Evolutionary conservation across 345 rosid genomes (phyloP), one percentile per base, ranked within the genome.

Genomic region (Toxicodendron radicans): DNA sequence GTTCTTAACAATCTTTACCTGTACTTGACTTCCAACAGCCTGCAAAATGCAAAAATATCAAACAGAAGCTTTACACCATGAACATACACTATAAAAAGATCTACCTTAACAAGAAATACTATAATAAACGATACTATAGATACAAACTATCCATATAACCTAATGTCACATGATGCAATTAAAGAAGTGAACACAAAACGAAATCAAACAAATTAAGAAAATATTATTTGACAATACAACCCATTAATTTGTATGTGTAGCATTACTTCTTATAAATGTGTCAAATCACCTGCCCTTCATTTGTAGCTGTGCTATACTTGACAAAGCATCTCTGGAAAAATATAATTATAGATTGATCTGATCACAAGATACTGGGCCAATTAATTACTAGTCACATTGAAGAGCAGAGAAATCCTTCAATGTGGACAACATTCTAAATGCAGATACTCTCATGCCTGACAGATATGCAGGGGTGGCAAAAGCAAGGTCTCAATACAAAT

Each of bases 1-100:
- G 85, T 93, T 96, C 88, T 96, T 96, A 78, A 93, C 95, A 73
- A 96, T 79, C 85, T 96, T 93, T 58, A 92, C 97, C 27, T 79
- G 78, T 51, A 96, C 85, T 84, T 86, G 89, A 79, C 91, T 87
- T 75, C 97, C 98, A 4, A 83, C 68, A 32, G 84, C 89, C 99
- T 96, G 85, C 77, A 82, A 65, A 75, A 68, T 45, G 58, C 5
- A 58, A 17, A 58, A 51, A 64, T 51, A 51, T 13, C 20, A 27
- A 38, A 64, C 20, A 43, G 46, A 54, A 1, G 59, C 4, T 2
- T 65, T 11, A 68, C 41, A 58, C 20, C 58, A 68, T 49, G 53
- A 51, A 43, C 21, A 68, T 10, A 35, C 7, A 46, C 54, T 38
- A 63, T 43, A 20, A 54, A 14, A 58, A 33, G 38, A 46, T 51